Base-by-base conservation (phyloP, 805 yeast genomes). In the Candida takata region DNA sequence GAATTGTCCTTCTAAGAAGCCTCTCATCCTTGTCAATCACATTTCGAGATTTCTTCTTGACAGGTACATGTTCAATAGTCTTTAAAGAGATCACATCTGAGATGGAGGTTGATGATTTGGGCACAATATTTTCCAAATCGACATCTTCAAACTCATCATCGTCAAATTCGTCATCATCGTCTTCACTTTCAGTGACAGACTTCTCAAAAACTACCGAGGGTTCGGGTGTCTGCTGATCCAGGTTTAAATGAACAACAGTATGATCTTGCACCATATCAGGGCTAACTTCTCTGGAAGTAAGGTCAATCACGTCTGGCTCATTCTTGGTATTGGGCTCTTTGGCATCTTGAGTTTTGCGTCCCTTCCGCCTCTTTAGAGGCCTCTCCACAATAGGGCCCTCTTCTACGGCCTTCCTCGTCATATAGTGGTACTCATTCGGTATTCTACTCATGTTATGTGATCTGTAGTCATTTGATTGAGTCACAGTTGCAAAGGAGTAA, bases 21-120 rank as follows among this genome's bases (percentile, higher is more conserved):
- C 83, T 61, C 49, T 82, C 88, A 29, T 77, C 81, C 35, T 65
- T 67, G 4, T 69, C 52, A 2, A 79, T 67, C 0, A 71, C 42
- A 37, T 60, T 49, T 38, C 18, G 48, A 43, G 32, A 48, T 43
- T 24, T 51, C 43, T 35, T 47, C 44, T 38, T 54, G 37, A 15
- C 23, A 24, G 49, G 54, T 8, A 40, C 47, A 2, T 46, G 54
- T 4, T 44, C 49, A 3, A 26, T 43, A 12, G 47, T 44, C n/a
- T 36, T 33, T 7, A 40, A 37, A 3, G 36, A 33, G 6, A 44
- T 24, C 3, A 42, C 37, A 6, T 42, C 48, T 1, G 44, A 37
- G 9, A 51, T 12, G 17, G 29, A 35, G 2, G 41, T 19, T 5
- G 53, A 46, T 3, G 56, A 48, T 29, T 41, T 45, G 6, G 42